Percentiles rank a stretch among this genome's conserved stretches.
These are phyloP conservation scores for Leishmania aethiopica DNA, from an alignment of 208 protist genomes.

Conservation along the genomic window DNA sequence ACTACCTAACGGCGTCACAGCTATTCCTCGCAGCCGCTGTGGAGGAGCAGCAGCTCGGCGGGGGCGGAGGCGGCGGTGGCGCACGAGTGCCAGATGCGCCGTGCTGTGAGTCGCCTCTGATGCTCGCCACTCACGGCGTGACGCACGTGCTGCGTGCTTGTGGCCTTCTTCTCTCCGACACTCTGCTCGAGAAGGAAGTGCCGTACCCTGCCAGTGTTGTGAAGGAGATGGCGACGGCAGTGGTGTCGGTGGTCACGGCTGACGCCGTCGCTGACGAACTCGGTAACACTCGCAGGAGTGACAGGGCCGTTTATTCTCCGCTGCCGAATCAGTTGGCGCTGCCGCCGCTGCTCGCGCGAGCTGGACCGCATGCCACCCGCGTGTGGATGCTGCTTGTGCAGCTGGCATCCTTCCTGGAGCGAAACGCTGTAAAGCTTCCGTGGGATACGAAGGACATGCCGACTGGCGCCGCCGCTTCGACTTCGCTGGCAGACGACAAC, in stretches of 20 bases:
- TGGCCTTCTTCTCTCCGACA: conserved; percentile 19
- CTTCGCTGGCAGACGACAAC: background rate
- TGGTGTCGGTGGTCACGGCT: background rate
- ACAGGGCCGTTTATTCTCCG: background rate
- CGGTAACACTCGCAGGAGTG: background rate
- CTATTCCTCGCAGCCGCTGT: conserved; percentile 24
- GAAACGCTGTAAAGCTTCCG: conserved; percentile 3
- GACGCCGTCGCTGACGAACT: background rate
- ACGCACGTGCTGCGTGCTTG: conserved; percentile 30
- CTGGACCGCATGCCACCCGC: conserved; percentile 15
- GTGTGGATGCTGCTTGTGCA: conserved; percentile 25
- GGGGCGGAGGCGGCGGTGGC: background rate
- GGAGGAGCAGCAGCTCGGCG: conserved; percentile 16
- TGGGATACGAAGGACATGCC: conserved; percentile 1
- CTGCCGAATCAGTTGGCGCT: background rate
- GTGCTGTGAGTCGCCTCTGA: conserved; percentile 1
- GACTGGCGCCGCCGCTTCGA: background rate
- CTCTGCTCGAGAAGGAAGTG: conserved; percentile 10
- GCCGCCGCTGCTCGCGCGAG: conserved; percentile 7
- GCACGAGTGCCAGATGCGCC: background rate
- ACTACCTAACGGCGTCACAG: conserved; percentile 11
- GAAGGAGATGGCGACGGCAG: background rate
- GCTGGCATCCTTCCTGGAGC: conserved; percentile 21
- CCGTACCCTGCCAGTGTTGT: conserved; percentile 11
- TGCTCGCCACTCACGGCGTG: conserved; percentile 25